Percentiles rank a stretch among this genome's conserved stretches.
Evolutionary conservation across 1,139 yeast genomes (phyloP).

Genomic region (Protomyces macrosporus): DNA sequence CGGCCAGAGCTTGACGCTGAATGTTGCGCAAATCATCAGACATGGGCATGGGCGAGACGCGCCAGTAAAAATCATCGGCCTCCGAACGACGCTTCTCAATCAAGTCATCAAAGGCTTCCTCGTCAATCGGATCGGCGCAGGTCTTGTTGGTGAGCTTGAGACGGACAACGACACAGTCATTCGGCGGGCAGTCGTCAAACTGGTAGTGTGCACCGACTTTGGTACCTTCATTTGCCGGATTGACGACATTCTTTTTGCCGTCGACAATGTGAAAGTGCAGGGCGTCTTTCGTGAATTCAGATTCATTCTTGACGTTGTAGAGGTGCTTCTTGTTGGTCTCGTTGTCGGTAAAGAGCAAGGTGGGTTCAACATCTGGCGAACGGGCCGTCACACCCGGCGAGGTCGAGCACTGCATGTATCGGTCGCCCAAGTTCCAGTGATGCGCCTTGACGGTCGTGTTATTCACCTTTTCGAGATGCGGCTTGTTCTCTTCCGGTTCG

Average conservation of each 20-base stretch:
- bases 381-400: constrained; percentile 61
- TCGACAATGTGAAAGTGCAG: constrained; percentile 79
- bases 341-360: constrained; percentile 77
- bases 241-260: constrained; percentile 54
- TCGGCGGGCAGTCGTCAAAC: constrained; percentile 80
- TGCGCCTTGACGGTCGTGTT: constrained; percentile 54
- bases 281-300: constrained; percentile 73
- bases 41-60: constrained; percentile 78
- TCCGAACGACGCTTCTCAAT: constrained; percentile 75
- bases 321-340: constrained; percentile 71
- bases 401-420: constrained; percentile 73
- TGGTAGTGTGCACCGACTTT: constrained; percentile 77
- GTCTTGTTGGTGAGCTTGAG: constrained; percentile 55
- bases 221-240: constrained; percentile 66
- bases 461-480: constrained; percentile 46
- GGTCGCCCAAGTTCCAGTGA: constrained; percentile 68
- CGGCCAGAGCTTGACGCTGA: constrained; percentile 93
- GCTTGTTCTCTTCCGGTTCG: constrained; percentile 51
- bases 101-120: constrained; percentile 67
- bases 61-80: constrained; percentile 92
- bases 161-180: constrained; percentile 82
- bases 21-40: constrained; percentile 75
- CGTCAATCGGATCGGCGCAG: constrained; percentile 50
- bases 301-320: constrained; percentile 54
- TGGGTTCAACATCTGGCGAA: constrained; percentile 60